Evolutionary conservation across 441 rosid genomes (phyloP).

Genomic region (Jatropha podagrica): DNA sequence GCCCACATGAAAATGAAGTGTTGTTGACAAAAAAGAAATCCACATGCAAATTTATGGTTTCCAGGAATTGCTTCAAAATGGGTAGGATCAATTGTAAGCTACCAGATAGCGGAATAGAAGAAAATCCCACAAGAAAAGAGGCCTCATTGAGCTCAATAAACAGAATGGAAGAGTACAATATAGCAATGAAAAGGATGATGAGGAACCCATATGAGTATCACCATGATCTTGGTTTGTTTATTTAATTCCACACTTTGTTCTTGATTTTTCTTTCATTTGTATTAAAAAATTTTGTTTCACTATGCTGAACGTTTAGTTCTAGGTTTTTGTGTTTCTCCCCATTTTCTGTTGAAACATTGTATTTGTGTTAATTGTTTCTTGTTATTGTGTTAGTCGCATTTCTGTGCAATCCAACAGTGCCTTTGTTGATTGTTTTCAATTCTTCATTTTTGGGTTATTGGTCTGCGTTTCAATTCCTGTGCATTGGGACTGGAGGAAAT

Average conservation of each 20-base stretch:
- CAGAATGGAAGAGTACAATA: slow-evolving; percentile 71
- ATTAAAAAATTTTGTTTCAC: background rate
- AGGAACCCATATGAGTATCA: slow-evolving; percentile 90
- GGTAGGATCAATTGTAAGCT: slow-evolving; percentile 38
- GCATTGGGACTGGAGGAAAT: slow-evolving; percentile 11
- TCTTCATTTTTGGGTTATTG: background rate
- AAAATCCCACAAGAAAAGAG: slow-evolving; percentile 29
- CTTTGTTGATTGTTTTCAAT: background rate
- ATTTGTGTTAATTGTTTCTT: background rate
- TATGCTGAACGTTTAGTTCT: background rate
- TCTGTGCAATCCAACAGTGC: background rate
- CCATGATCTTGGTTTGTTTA: slow-evolving; percentile 70
- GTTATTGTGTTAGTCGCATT: slow-evolving; percentile 7
- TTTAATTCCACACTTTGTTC: background rate
- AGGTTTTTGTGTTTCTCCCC: background rate
- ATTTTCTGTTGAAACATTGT: background rate
- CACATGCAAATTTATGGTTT: slow-evolving; percentile 21
- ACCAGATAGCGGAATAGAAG: slow-evolving; percentile 41
- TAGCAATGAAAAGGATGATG: slow-evolving; percentile 87
- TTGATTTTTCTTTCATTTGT: slow-evolving; percentile 3
- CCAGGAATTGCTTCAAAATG: slow-evolving; percentile 24
- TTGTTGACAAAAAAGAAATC: slow-evolving; percentile 24
- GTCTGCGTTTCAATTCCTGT: background rate
- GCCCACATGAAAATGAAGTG: slow-evolving; percentile 24
- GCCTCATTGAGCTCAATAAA: slow-evolving; percentile 40